These are phyloP conservation scores for Monilinia fructigena DNA, from an alignment of 2,329 filamentous ascomycete species.

Conservation along the genomic window DNA sequence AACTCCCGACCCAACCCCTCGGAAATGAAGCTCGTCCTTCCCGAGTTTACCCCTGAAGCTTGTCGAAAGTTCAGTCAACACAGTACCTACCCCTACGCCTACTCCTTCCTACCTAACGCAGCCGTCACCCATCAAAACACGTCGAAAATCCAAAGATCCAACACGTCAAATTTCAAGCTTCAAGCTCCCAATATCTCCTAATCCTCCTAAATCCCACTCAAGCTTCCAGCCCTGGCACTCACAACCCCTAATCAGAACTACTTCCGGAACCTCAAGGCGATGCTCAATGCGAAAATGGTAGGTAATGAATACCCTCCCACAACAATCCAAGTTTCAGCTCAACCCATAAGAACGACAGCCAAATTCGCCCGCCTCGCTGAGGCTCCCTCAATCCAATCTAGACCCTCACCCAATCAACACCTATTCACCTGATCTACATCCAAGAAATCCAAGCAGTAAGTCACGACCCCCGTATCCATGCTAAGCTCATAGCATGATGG, in stretches of 20 bases:
- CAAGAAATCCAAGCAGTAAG: too few relatives aligned
- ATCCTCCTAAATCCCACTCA: too few relatives aligned
- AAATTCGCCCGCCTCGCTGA: neutral
- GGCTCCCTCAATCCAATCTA: neutral
- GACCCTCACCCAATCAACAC: too few relatives aligned
- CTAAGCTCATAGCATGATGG: neutral
- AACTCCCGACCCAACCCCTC: slow-evolving; percentile 7
- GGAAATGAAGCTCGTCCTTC: slow-evolving; percentile 12
- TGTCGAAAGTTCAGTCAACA: neutral
- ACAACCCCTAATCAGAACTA: too few relatives aligned
- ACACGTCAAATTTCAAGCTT: too few relatives aligned
- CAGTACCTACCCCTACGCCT: too few relatives aligned
- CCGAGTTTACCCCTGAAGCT: slow-evolving; percentile 13
- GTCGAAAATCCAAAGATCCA: too few relatives aligned
- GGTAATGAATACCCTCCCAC: too few relatives aligned
- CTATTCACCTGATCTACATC: neutral
- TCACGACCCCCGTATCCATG: neutral
- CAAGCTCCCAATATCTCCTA: too few relatives aligned
- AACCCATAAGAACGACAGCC: neutral
- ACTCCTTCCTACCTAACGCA: neutral
- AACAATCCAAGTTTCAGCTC: neutral
- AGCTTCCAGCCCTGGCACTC: too few relatives aligned
- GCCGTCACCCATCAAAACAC: neutral
- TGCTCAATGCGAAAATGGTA: too few relatives aligned
- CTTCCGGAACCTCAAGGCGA: too few relatives aligned